A percentile compares a stretch with the other conserved stretches of the same genome.
These are phyloP conservation scores for Blastobotrys raffinosifermentans DNA, from an alignment of 1,139 yeast species.

Conservation along the genomic window DNA sequence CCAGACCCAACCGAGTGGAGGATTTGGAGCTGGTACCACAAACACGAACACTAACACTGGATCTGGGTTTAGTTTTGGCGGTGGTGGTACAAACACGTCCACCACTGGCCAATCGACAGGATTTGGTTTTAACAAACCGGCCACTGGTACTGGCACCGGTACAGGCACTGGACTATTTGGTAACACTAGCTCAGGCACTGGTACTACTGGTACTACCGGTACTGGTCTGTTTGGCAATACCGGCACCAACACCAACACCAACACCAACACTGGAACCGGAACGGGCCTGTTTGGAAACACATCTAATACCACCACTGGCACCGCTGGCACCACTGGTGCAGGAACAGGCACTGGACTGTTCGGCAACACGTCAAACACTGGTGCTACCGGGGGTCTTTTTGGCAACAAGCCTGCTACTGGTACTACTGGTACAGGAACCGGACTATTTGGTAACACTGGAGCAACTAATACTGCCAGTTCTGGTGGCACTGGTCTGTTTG, in stretches of 20 bases:
- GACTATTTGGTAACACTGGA: constrained; percentile 20
- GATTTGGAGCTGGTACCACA: constrained; percentile 9
- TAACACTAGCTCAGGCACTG: constrained; percentile 15
- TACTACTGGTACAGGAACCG: constrained; percentile 12
- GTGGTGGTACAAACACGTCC: constrained; percentile 12
- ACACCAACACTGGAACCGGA: constrained; percentile 14
- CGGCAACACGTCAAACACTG: constrained; percentile 20
- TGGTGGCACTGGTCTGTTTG: constrained; percentile 23
- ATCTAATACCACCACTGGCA: constrained; percentile 3
- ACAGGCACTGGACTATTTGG: constrained; percentile 19
- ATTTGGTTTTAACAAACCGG: constrained; percentile 14
- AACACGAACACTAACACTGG: constrained; percentile 6
- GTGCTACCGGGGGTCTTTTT: constrained; percentile 9
- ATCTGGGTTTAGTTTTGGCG: constrained; percentile 8
- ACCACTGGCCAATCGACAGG: constrained; percentile 12
- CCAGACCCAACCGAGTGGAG: too few species aligned
- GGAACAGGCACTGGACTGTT: constrained; percentile 9
- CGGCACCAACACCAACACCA: constrained; percentile 3
- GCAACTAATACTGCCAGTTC: constrained; percentile 14
- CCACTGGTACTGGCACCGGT: constrained; percentile 12
- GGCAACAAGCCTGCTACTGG: constrained; percentile 17
- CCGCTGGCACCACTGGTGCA: neutral
- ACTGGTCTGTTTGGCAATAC: constrained; percentile 1
- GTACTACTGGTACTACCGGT: neutral
- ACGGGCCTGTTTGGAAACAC: constrained; percentile 14